Base-by-base conservation (phyloP, 345 rosid species). In the Iberis pinnata region DNA sequence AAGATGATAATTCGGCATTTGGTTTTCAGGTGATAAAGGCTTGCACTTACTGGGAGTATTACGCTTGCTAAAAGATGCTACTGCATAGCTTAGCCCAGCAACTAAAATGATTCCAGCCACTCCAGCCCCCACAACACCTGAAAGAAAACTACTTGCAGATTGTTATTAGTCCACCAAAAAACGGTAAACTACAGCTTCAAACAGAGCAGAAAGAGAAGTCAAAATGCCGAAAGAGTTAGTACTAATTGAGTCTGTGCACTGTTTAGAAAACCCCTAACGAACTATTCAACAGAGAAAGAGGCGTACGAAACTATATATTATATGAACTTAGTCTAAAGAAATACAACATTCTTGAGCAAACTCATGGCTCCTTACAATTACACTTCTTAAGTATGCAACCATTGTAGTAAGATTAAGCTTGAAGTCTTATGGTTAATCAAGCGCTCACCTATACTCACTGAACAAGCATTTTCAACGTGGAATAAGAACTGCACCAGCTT, bases 41-140 rank as follows among this genome's bases (percentile, higher is more conserved):
- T 11, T 42, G 24, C n/a, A 63, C 96, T 82, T 73, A 89, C 97
- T 64, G n/a, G 73, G 58, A 59, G 60, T 43, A 56, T 60, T 72
- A 50, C 73, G 76, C 65, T 80, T 84, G 64, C 73, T 74, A 32
- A 79, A 45, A 44, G 86, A 81, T 19, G 87, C 43, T 18, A 80
- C 76, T 4, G 95, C 88, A 65, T 63, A 80, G 46, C 78, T 71
- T 52, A 92, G 56, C 12, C 81, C 88, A 6, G 72, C 70, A 49
- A 80, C 60, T 52, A 88, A 59, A 47, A 85, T 19, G 55, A 85
- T 27, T 43, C 84, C 94, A 51, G 78, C 88, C 7, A 81, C 71
- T 72, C 86, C 95, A 61, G 83, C 88, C 31, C 86, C 85, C 43
- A 77, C 80, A 26, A 77, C 76, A 63, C 93, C 98, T 88, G 96